phyloP scores from a whole-genome alignment of 208 protist genomes.

The Trypanosoma brucei region DNA sequence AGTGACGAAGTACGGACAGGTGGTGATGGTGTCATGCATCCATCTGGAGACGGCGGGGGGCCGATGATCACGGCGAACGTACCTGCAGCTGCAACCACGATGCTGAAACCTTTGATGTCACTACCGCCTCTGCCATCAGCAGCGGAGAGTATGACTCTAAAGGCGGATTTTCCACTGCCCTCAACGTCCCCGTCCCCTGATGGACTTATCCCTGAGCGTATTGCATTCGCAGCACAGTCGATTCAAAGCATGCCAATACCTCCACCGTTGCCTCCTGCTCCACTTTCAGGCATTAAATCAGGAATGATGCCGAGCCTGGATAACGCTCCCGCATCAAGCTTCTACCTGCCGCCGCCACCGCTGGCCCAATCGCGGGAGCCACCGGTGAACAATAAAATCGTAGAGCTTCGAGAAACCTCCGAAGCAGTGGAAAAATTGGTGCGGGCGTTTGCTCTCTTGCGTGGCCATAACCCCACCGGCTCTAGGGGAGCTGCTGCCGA shows the following conservation, averaged over 20 bases:
- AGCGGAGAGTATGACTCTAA: too few relatives aligned
- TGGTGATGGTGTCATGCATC: too few relatives aligned
- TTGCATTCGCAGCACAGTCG: neutral
- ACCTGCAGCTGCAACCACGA: too few relatives aligned
- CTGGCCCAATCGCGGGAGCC: conserved; percentile 20
- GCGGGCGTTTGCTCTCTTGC: conserved; percentile 66
- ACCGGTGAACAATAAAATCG: conserved; percentile 31
- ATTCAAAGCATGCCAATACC: neutral
- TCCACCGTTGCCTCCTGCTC: neutral
- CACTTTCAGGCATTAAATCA: neutral
- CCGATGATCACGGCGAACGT: too few relatives aligned
- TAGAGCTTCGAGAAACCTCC: conserved; percentile 71
- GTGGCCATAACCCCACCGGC: conserved; percentile 25
- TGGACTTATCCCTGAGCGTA: neutral
- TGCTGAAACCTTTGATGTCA: too few relatives aligned
- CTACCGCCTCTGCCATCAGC: too few relatives aligned
- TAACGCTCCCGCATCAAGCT: too few relatives aligned
- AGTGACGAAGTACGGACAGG: too few relatives aligned
- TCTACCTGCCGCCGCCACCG: conserved; percentile 29
- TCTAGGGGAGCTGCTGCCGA: neutral
- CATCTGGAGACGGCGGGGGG: too few relatives aligned
- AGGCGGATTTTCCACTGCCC: neutral
- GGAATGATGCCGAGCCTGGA: neutral
- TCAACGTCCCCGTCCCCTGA: neutral
- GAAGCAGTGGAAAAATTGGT: conserved; percentile 84